These are phyloP conservation scores for Pholiota conissans DNA, from an alignment of 768 basidiomycete genomes.

Conservation along the genomic window DNA sequence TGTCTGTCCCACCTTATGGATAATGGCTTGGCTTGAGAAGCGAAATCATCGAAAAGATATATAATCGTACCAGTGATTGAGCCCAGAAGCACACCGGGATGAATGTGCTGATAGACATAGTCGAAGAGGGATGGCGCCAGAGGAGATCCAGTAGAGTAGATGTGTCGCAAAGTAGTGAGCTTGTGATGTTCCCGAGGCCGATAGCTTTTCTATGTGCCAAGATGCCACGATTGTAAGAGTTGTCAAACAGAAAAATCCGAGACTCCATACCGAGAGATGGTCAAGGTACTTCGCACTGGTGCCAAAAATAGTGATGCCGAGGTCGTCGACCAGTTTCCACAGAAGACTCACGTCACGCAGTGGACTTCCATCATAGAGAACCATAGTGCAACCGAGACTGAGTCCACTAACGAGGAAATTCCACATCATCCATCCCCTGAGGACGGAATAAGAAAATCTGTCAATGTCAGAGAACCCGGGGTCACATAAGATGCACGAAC, in stretches of 20 bases:
- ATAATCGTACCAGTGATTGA: conserved; percentile 66
- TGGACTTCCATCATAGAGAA: conserved; percentile 82
- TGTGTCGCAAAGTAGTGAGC: conserved; percentile 60
- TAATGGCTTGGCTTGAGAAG: conserved; percentile 5
- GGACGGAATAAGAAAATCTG: conserved; percentile 8
- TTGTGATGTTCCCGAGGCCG: conserved; percentile 63
- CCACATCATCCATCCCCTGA: conserved; percentile 91
- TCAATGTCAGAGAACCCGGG: conserved; percentile 11
- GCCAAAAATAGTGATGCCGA: conserved; percentile 77
- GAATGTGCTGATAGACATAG: conserved; percentile 71
- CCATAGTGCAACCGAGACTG: conserved; percentile 65
- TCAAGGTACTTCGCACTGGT: conserved; percentile 86
- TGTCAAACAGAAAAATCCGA: conserved; percentile 7
- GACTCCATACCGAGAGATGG: conserved; percentile 59
- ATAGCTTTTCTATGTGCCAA: conserved; percentile 60
- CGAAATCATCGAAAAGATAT: conserved; percentile 2
- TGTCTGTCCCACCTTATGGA: conserved; percentile 72
- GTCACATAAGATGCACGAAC: conserved; percentile 38
- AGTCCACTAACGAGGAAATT: conserved; percentile 76
- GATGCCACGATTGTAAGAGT: conserved; percentile 10
- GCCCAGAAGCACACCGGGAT: conserved; percentile 60
- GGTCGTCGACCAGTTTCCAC: conserved; percentile 67
- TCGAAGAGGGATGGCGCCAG: conserved; percentile 70
- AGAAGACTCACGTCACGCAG: conserved; percentile 63
- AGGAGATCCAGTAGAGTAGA: conserved; percentile 82